Percentiles rank a stretch among this genome's conserved stretches.
These are phyloP conservation scores for Aspergillus sp. DNA, from an alignment of 2,329 filamentous ascomycete species.

Conservation along the genomic window DNA sequence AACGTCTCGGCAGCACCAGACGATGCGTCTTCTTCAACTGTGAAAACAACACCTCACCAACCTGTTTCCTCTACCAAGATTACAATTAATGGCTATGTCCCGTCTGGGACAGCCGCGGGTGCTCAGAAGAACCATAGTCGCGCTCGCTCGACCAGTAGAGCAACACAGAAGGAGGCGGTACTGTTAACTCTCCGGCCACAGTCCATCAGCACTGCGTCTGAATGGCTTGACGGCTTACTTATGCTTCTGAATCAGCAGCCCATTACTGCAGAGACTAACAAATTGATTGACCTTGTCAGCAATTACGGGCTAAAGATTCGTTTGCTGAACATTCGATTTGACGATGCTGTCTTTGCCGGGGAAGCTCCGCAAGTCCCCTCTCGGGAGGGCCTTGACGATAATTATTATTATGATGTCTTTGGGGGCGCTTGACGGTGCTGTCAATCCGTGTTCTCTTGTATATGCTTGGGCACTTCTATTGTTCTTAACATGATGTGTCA, in stretches of 20 bases:
- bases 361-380: slow-evolving; percentile 71
- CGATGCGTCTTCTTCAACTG: slow-evolving; percentile 41
- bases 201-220: slow-evolving; percentile 76
- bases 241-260: slow-evolving; percentile 94
- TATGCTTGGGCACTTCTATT: not conserved
- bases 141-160: slow-evolving; percentile 24
- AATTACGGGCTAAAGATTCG: slow-evolving; percentile 92
- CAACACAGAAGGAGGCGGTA: slow-evolving; percentile 56
- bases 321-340: slow-evolving; percentile 81
- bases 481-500: slow-evolving; percentile 1
- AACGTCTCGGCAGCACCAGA: slow-evolving; percentile 69
- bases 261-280: slow-evolving; percentile 94
- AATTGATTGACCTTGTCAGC: slow-evolving; percentile 74
- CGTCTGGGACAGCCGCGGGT: slow-evolving; percentile 21
- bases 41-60: slow-evolving; percentile 36
- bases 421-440: slow-evolving; percentile 24
- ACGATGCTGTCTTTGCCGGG: slow-evolving; percentile 64
- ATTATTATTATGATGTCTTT: slow-evolving; percentile 84
- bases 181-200: slow-evolving; percentile 77
- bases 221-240: slow-evolving; percentile 92
- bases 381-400: slow-evolving; percentile 77
- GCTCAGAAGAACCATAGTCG: slow-evolving; percentile 29
- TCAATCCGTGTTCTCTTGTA: not conserved
- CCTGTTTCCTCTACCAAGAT: slow-evolving; percentile 63
- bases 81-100: slow-evolving; percentile 71